Base-by-base conservation (phyloP, 257 asterid genomes). In the Schizonepeta tenuifolia region DNA sequence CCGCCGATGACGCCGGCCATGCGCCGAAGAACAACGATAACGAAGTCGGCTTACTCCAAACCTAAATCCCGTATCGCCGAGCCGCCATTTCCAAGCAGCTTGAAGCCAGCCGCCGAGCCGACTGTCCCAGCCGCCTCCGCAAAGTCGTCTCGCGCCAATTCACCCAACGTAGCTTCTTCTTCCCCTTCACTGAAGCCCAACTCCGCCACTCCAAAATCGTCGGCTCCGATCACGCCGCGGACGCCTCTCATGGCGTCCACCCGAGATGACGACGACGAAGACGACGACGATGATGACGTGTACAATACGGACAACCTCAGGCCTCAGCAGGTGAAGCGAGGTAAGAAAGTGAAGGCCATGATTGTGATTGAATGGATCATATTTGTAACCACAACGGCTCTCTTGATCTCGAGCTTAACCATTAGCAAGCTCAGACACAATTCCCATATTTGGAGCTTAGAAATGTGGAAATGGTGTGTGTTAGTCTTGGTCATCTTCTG, bases 381-480 rank as follows among this genome's bases (percentile, higher is more conserved):
- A 15, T 83, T 89, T 15, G 31, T 82, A 6, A 8, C 70, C 85
- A 63, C 82, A 69, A 64, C 64, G 59, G 76, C 78, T 6, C 62
- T 84, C 41, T 72, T 89, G 50, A 71, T 85, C 33, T 51, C 79
- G 22, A 88, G 96, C 21, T 5, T 50, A 57, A 81, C 85, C 0
- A 62, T 89, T 60, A 4, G 57, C n/a, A 69, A 73, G 81, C 21
- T 87, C 3, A 59, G 36, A 3, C 0, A 18, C 0, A 5, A 44
- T 9, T 15, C 24, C 7, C 1, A 31, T 0, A 58, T 79, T 12
- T 86, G 84, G 90, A 73, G 86, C 7, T 65, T 89, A 75, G 71
- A 62, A 21, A 3, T 89, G 21, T 91, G 97, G 97, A 91, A 78
- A 78, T 87, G 91, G 96, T 82, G 84, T 70, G 88, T 87, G 1